phyloP scores from a whole-genome alignment of 169 alveolate genomes.

The Besnoitia besnoiti region DNA sequence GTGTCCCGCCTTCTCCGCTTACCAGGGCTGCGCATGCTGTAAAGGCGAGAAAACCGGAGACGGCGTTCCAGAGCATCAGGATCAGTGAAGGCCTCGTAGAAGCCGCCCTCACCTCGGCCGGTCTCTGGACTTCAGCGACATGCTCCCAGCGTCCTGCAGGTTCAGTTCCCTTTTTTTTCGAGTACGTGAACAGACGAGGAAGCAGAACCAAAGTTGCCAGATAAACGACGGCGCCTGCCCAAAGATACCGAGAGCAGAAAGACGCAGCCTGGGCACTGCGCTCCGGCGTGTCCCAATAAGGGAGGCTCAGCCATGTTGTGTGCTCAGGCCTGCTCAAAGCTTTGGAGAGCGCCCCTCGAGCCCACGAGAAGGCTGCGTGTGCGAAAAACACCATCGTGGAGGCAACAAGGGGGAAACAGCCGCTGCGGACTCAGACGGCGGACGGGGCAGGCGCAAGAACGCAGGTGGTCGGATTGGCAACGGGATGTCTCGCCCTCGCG shows the following conservation, averaged over 20 bases:
- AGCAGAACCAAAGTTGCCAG: not conserved
- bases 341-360: not conserved
- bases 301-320: not conserved
- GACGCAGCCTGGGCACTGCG: not conserved
- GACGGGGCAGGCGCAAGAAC: not conserved
- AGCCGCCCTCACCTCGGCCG: too few species aligned
- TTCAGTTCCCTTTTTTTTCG: not conserved
- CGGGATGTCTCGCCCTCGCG: too few species aligned
- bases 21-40: not conserved
- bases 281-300: not conserved
- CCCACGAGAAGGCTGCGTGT: not conserved
- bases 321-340: not conserved
- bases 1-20: not conserved
- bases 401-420: not conserved
- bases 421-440: not conserved
- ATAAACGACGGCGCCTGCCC: slow-evolving; percentile 22
- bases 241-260: not conserved
- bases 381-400: slow-evolving; percentile 8
- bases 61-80: not conserved
- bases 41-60: not conserved
- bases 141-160: too few species aligned
- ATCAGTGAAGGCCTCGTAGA: not conserved
- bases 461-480: not conserved
- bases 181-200: not conserved
- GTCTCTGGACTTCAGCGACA: too few species aligned